Base-by-base conservation (phyloP, 1,284 basidiomycete genomes). In the Ganoderma sinense region DNA sequence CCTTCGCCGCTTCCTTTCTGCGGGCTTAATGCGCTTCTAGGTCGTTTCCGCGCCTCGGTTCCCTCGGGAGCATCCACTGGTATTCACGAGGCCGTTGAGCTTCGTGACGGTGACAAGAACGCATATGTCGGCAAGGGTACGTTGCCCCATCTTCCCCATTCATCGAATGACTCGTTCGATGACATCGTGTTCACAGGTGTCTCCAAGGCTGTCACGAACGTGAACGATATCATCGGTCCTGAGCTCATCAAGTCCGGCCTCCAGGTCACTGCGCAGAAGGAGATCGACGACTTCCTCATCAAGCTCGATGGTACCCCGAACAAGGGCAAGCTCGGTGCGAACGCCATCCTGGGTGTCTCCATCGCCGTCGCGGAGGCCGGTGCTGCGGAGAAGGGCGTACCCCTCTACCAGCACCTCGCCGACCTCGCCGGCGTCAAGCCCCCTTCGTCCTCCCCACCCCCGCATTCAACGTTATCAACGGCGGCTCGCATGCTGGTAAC, bases 391-490 rank as follows among this genome's bases (percentile, higher is more conserved):
- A 97, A 97, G 88, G 94, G 92, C 73, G 87, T 99, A 68, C 96
- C 98, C 69, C 93, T 98, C 78, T 99, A 99, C 90, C 91, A 95
- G 82, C 96, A 99, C 89, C 91, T 99, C 77, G 97, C 97, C 66
- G 92, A 95, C 75, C 92, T 99, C 76, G 95, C 97, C 71, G 97
- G 97, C 77, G 89, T 98, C 84, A 95, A 96, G 84, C 88, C 94
- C 70, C 97, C 60, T 99, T 93, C 85, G 87, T 96, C 70, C 92
- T 98, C 78, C 97, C 97, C 77, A 87, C 84, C 81, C 98, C 97
- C 66, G 92, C 95, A 71, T 96, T 98, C 90, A 99, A 99, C 85
- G 98, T 99, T 80, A 99, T 99, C 89, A 99, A 99, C 86, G 98
- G 98, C 84, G 98, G 98, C 75, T 98, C 97, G 75, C 98, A 99